phyloP scores from a whole-genome alignment of 2,329 filamentous ascomycete genomes.

The Calycina marina region DNA sequence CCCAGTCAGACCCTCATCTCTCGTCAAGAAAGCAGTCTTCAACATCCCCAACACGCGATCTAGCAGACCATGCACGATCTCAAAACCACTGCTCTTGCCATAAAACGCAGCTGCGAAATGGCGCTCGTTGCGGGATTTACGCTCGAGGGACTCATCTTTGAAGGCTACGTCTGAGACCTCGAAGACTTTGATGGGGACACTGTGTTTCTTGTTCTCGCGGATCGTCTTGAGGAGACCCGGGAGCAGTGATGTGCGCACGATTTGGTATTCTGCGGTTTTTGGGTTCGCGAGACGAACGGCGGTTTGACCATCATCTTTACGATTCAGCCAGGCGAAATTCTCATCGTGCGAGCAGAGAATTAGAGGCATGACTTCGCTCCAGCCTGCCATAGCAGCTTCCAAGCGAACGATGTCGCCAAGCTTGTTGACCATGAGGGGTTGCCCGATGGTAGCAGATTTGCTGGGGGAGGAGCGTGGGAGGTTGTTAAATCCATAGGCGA shows the following conservation, averaged over 20 bases:
- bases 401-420: conserved; percentile 78
- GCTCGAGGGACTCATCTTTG: conserved; percentile 70
- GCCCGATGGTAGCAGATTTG: conserved; percentile 73
- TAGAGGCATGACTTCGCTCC: conserved; percentile 90
- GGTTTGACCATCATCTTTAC: conserved; percentile 70
- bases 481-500: conserved; percentile 95
- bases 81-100: conserved; percentile 87
- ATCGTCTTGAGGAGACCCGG: conserved; percentile 88
- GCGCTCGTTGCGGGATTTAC: conserved; percentile 80
- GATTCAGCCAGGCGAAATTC: conserved; percentile 92
- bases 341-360: conserved; percentile 97
- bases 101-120: conserved; percentile 96
- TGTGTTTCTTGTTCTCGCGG: conserved; percentile 80
- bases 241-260: conserved; percentile 74
- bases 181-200: conserved; percentile 81
- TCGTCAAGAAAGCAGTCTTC: conserved; percentile 62
- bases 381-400: conserved; percentile 86
- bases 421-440: conserved; percentile 85
- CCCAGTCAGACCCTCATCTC: conserved; percentile 49
- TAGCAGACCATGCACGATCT: conserved; percentile 84
- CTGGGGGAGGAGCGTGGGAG: conserved; percentile 77
- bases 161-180: conserved; percentile 84
- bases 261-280: conserved; percentile 86
- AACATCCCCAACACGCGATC: conserved; percentile 91
- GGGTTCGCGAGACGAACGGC: conserved; percentile 81